A percentile compares a stretch with the other conserved stretches of the same genome.
phyloP scores from a whole-genome alignment of 768 basidiomycete genomes.

The Xerocomus spinulosus region DNA sequence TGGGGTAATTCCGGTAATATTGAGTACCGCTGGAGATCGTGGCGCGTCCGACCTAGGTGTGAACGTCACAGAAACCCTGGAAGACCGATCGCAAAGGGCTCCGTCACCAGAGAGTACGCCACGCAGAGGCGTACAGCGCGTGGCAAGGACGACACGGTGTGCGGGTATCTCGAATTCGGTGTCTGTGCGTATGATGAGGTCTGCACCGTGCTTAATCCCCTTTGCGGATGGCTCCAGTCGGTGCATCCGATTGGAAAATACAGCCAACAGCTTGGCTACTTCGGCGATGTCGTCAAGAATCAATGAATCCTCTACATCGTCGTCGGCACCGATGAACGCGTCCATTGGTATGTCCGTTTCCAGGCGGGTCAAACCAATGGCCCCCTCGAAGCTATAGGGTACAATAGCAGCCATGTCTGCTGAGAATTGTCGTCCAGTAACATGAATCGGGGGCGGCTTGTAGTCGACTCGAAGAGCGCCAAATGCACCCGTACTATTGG shows the following conservation, averaged over 20 bases:
- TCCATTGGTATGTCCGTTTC: slow-evolving; percentile 1
- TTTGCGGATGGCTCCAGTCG: not conserved
- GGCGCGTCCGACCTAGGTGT: not conserved
- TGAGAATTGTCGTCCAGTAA: slow-evolving; percentile 53
- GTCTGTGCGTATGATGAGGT: slow-evolving; percentile 50
- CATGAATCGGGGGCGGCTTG: slow-evolving; percentile 47
- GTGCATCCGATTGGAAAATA: slow-evolving; percentile 5
- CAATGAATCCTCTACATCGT: slow-evolving; percentile 37
- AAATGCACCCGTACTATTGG: slow-evolving; percentile 84
- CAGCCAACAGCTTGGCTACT: slow-evolving; percentile 21
- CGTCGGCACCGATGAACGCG: slow-evolving; percentile 19
- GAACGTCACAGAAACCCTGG: slow-evolving; percentile 30
- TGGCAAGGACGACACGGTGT: slow-evolving; percentile 62
- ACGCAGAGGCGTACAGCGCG: slow-evolving; percentile 49
- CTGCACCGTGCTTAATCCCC: slow-evolving; percentile 51
- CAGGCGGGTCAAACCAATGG: not conserved
- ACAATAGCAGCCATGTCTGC: slow-evolving; percentile 63
- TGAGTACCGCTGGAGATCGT: slow-evolving; percentile 7
- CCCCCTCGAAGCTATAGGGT: slow-evolving; percentile 43
- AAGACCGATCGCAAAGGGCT: slow-evolving; percentile 24
- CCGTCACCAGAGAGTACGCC: slow-evolving; percentile 37
- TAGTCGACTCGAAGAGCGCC: slow-evolving; percentile 80
- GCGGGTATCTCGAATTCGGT: slow-evolving; percentile 48
- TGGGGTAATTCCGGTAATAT: slow-evolving; percentile 53
- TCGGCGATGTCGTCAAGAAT: slow-evolving; percentile 35